Evolutionary conservation across 192 early-diverging fungal species (phyloP).

Genomic region (Linderina pennispora): DNA sequence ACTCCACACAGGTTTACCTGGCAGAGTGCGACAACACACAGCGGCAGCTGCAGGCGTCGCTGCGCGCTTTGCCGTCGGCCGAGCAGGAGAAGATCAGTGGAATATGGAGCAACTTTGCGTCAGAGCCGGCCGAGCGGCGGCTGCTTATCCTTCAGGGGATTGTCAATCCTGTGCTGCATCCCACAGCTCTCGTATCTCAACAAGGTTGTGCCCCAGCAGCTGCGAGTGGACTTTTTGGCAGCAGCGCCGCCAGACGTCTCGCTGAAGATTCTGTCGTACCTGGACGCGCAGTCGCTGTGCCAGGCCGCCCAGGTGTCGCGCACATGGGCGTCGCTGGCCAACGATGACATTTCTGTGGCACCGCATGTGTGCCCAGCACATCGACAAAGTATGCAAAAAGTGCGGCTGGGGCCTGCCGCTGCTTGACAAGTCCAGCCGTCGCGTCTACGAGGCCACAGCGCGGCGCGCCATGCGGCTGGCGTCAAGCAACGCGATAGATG

Average conservation of each 20-base stretch:
- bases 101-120: slow-evolving; percentile 66
- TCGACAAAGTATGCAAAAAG: slow-evolving; percentile 88
- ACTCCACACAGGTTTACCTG: slow-evolving; percentile 42
- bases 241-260: slow-evolving; percentile 73
- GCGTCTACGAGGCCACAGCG: slow-evolving; percentile 45
- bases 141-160: slow-evolving; percentile 67
- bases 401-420: slow-evolving; percentile 98
- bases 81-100: slow-evolving; percentile 60
- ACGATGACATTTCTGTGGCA: slow-evolving; percentile 96
- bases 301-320: slow-evolving; percentile 83
- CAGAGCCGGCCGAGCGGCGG: slow-evolving; percentile 59
- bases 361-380: slow-evolving; percentile 96
- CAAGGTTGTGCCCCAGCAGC: slow-evolving; percentile 58
- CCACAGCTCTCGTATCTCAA: slow-evolving; percentile 83
- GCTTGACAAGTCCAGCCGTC: slow-evolving; percentile 54
- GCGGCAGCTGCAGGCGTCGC: slow-evolving; percentile 48
- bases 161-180: slow-evolving; percentile 74
- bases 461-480: slow-evolving; percentile 27
- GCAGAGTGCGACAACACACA: slow-evolving; percentile 31
- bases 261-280: slow-evolving; percentile 78
- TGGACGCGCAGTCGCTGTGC: slow-evolving; percentile 89
- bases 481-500: slow-evolving; percentile 4
- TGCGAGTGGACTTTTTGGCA: slow-evolving; percentile 80
- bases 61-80: slow-evolving; percentile 49
- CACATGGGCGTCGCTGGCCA: slow-evolving; percentile 75